Base-by-base conservation (phyloP, 176 grass and related monocot species). In the Cymbopogon citratus region DNA sequence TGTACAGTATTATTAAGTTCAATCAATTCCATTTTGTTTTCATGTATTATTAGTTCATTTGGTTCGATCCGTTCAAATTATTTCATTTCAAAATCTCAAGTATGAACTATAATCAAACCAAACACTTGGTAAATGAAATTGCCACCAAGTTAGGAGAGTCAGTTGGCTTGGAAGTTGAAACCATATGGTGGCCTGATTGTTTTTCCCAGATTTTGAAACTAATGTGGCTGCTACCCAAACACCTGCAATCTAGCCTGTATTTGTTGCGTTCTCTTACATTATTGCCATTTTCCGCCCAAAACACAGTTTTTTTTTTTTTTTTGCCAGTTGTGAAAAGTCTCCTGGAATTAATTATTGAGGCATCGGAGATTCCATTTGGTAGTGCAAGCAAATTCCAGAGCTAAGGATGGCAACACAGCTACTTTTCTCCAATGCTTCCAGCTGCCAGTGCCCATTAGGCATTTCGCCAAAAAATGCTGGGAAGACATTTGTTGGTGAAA, bases 401-500 rank as follows among this genome's bases (percentile, higher is more conserved):
- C 7, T 65, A 29, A 85, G 57, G 67, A 85, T 85, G 84, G 56
- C 59, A 43, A 41, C 44, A 13, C 67, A 80, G 33, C 68, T 85
- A 51, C 23, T 85, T 8, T 85, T 85, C 52, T 38, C 31, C 76
- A 67, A 16, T 59, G 34, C 61, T 46, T 57, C 70, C 34, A 75
- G 63, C 60, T 65, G 70, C 69, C 29, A 10, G 26, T 41, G 84
- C 23, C 33, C 59, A 23, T 40, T 54, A 41, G 33, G 76, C 68
- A 66, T 86, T 80, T 74, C 24, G 1, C 24, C 33, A 7, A 73
- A 18, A 46, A 73, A 41, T 18, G 24, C 48, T 3, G 11, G 64
- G 63, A 85, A 89, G 60, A 1, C 64, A 34, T 56, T 71, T 85
- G 18, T 40, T 19, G 41, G 24, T 41, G 43, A 34, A 57, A 52